These are phyloP conservation scores for Zoysia matrella DNA, from an alignment of 202 grass and related monocot species.

Conservation along the genomic window DNA sequence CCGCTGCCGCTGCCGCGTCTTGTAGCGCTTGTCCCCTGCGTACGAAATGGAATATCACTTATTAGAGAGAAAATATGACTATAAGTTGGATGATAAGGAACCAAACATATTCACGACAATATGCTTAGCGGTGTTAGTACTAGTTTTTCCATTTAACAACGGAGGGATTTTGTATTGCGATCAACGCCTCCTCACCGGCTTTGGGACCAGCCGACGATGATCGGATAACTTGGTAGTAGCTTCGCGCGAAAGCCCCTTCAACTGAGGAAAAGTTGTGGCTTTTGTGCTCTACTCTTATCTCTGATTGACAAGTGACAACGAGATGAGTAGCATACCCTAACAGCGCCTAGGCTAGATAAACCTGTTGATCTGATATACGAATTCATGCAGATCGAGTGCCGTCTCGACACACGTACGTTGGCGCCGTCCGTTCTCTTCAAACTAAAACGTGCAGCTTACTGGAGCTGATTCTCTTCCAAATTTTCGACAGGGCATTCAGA, in stretches of 20 bases:
- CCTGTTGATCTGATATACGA: neutral
- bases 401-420: neutral
- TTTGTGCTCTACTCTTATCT: neutral
- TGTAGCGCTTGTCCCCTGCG: slow-evolving; percentile 9
- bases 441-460: neutral
- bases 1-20: neutral
- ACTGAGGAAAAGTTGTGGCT: slow-evolving; percentile 14
- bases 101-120: neutral
- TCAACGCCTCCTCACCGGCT: slow-evolving; percentile 36
- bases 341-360: neutral
- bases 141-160: neutral
- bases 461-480: neutral
- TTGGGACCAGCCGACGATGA: slow-evolving; percentile 29
- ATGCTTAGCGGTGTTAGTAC: neutral
- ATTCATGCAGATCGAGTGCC: neutral
- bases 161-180: slow-evolving; percentile 37
- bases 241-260: slow-evolving; percentile 32
- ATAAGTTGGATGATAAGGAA: neutral
- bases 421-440: neutral
- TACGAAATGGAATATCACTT: slow-evolving; percentile 36
- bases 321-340: neutral
- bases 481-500: neutral
- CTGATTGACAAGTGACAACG: neutral
- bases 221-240: slow-evolving; percentile 27
- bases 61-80: neutral